Percentiles rank a stretch among this genome's conserved stretches.
Conservation (phyloP, 2,329 filamentous ascomycete genomes). For the Lasiodiplodia sp. region DNA sequence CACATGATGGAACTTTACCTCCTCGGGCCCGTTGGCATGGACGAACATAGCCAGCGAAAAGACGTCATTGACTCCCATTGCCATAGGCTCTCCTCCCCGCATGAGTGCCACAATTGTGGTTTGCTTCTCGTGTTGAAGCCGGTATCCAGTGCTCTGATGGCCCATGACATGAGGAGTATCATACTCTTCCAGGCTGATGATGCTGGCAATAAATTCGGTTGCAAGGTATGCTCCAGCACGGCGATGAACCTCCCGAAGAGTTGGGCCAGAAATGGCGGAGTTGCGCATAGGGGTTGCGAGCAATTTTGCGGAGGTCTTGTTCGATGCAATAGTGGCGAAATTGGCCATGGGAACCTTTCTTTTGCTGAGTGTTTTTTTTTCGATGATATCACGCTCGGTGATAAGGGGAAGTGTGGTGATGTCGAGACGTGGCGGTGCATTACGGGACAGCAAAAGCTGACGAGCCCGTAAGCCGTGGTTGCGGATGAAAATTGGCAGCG, state of each 20-base stretch:
- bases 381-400: not conserved
- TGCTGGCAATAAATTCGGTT: not conserved
- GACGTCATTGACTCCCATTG: not conserved
- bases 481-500: slow-evolving; percentile 54
- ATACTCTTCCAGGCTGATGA: not conserved
- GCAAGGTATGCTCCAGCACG: not conserved
- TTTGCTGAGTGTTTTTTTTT: not conserved
- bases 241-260: not conserved
- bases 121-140: not conserved
- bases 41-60: not conserved
- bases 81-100: not conserved
- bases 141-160: not conserved
- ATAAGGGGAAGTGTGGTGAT: not conserved
- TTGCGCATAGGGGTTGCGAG: not conserved
- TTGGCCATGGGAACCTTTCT: too few relatives aligned
- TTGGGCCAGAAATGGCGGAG: not conserved
- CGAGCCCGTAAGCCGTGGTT: slow-evolving; percentile 48
- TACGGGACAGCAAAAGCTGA: slow-evolving; percentile 57
- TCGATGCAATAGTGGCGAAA: not conserved
- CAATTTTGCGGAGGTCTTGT: not conserved
- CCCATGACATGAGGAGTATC: not conserved
- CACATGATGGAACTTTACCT: not conserved
- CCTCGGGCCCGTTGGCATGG: not conserved
- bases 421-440: not conserved
- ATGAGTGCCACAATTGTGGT: not conserved